phyloP scores from a whole-genome alignment of 2,329 filamentous ascomycete species.

The Pyrenochaeta sp. region DNA sequence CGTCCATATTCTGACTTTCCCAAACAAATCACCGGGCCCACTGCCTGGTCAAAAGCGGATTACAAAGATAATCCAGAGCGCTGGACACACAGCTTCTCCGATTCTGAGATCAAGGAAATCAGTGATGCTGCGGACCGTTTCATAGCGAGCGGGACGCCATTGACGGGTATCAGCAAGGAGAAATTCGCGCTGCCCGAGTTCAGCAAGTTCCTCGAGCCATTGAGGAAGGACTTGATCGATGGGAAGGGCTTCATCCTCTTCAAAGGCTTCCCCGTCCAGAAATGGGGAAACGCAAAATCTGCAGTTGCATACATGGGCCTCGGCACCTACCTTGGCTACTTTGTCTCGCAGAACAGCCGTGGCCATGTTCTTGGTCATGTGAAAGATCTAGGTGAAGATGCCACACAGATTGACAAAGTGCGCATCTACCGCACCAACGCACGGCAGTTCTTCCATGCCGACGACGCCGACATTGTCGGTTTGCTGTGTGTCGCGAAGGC shows the following conservation, averaged over 20 bases:
- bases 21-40: constrained; percentile 73
- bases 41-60: constrained; percentile 75
- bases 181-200: constrained; percentile 71
- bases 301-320: constrained; percentile 82
- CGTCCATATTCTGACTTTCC: constrained; percentile 75
- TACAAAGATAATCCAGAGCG: constrained; percentile 69
- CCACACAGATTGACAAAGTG: constrained; percentile 82
- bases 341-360: constrained; percentile 83
- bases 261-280: constrained; percentile 79
- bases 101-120: constrained; percentile 73
- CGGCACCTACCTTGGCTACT: constrained; percentile 84
- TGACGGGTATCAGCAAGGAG: constrained; percentile 75
- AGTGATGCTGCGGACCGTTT: constrained; percentile 73
- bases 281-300: constrained; percentile 81
- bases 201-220: constrained; percentile 59
- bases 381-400: constrained; percentile 85
- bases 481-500: constrained; percentile 82
- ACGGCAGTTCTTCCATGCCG: constrained; percentile 84
- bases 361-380: constrained; percentile 90
- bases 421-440: constrained; percentile 91
- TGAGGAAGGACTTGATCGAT: constrained; percentile 74
- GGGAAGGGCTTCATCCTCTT: constrained; percentile 92
- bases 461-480: constrained; percentile 84
- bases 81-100: constrained; percentile 77
- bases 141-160: constrained; percentile 68